These are phyloP conservation scores for Vitis hybrid DNA, from an alignment of 177 flowering plant species.

Conservation along the genomic window DNA sequence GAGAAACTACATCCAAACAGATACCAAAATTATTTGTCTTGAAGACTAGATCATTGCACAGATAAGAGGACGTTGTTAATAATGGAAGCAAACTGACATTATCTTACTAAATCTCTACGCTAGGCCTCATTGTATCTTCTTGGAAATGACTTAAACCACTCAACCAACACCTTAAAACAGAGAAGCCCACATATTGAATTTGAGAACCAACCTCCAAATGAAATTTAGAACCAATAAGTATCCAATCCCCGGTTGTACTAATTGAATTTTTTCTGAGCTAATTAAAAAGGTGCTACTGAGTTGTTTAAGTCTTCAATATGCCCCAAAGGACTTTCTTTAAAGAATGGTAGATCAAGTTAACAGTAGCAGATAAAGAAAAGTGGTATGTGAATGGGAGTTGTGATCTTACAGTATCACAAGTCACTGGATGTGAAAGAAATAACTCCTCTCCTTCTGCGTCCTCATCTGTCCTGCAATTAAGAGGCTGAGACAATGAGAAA, in stretches of 20 bases:
- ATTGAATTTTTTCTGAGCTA: neutral
- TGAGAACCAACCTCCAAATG: too few species aligned
- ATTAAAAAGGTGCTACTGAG: neutral
- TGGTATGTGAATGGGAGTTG: neutral
- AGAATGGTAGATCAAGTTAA: neutral
- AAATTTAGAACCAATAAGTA: too few species aligned
- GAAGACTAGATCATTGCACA: slow-evolving; percentile 3
- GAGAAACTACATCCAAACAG: neutral
- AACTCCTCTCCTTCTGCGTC: slow-evolving; percentile 55
- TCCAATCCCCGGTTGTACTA: neutral
- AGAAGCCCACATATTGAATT: too few species aligned
- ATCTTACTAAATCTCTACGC: too few species aligned
- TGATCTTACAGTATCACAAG: slow-evolving; percentile 35
- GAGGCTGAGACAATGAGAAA: neutral
- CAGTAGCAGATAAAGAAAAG: neutral
- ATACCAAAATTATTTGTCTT: neutral
- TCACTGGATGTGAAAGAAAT: slow-evolving; percentile 32
- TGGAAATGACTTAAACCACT: too few species aligned
- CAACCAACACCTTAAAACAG: too few species aligned
- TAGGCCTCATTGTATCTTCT: too few species aligned
- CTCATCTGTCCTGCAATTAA: slow-evolving; percentile 44
- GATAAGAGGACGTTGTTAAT: too few species aligned
- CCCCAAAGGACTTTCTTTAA: neutral
- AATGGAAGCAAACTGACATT: too few species aligned
- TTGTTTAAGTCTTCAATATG: neutral